These are phyloP conservation scores for Epicoccum nigrum DNA, from an alignment of 2,329 filamentous ascomycete genomes.

Conservation along the genomic window DNA sequence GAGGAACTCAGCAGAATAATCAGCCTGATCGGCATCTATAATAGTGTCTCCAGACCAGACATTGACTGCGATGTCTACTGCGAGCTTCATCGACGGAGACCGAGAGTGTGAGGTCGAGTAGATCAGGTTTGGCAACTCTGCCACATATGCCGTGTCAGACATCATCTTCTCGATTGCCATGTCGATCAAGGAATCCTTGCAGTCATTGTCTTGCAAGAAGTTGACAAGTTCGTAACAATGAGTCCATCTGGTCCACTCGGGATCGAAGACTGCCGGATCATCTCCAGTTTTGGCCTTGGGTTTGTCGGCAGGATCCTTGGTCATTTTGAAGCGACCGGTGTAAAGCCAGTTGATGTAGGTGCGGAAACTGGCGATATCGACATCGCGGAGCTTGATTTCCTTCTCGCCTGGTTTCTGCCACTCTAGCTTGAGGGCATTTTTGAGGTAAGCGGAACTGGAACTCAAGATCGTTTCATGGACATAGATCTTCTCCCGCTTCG, in stretches of 20 bases:
- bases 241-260: neutral
- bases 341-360: slow-evolving; percentile 13
- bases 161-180: slow-evolving; percentile 3
- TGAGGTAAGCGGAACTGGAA: slow-evolving; percentile 6
- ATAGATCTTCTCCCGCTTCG: neutral
- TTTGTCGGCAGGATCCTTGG: neutral
- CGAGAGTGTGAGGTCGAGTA: neutral
- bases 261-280: neutral
- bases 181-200: slow-evolving; percentile 10
- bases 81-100: neutral
- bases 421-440: slow-evolving; percentile 1
- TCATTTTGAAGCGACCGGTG: neutral
- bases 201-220: slow-evolving; percentile 8
- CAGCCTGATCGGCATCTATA: neutral
- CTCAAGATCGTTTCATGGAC: neutral
- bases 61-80: neutral
- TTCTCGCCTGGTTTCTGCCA: neutral
- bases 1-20: neutral
- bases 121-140: neutral
- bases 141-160: neutral
- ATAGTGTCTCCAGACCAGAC: neutral
- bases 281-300: neutral
- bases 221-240: slow-evolving; percentile 1
- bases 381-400: neutral
- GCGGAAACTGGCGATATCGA: neutral